Evolutionary conservation across 345 rosid species (phyloP).

Genomic region (Gossypium mustelinum): DNA sequence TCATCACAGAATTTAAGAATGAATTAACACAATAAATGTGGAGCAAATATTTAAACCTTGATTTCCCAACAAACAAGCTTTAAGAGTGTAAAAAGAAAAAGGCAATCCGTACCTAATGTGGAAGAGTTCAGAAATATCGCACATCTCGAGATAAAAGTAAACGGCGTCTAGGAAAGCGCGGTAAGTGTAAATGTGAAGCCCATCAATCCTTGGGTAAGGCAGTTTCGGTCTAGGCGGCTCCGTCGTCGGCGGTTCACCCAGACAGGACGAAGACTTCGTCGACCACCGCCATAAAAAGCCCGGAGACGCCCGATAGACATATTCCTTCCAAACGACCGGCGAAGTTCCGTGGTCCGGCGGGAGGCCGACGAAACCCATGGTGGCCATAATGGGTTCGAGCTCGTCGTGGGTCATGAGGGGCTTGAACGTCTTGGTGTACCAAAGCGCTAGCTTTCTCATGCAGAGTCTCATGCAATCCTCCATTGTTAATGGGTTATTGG

Average conservation of each 20-base stretch:
- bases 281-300: slow-evolving; percentile 5
- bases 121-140: slow-evolving; percentile 41
- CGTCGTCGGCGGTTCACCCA: slow-evolving; percentile 9
- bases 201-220: slow-evolving; percentile 53
- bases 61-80: slow-evolving; percentile 8
- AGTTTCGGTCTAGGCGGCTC: slow-evolving; percentile 31
- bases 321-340: slow-evolving; percentile 31
- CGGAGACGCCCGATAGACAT: slow-evolving; percentile 21
- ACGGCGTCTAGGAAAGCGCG: slow-evolving; percentile 49
- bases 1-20: not conserved
- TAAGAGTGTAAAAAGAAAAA: not conserved
- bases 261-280: slow-evolving; percentile 10
- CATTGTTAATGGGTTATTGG: slow-evolving; percentile 1
- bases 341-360: slow-evolving; percentile 10
- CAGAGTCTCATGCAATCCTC: slow-evolving; percentile 38
- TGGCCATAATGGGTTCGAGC: slow-evolving; percentile 43
- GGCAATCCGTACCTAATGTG: slow-evolving; percentile 36
- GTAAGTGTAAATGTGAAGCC: slow-evolving; percentile 45
- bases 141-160: slow-evolving; percentile 38
- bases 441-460: slow-evolving; percentile 49
- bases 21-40: not conserved
- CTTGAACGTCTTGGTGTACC: slow-evolving; percentile 51
- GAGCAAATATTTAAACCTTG: not conserved
- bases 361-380: slow-evolving; percentile 40
- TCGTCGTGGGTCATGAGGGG: slow-evolving; percentile 50